Evolutionary conservation across 1,139 yeast species (phyloP).

Genomic region (Geotrichum histeridarum): DNA sequence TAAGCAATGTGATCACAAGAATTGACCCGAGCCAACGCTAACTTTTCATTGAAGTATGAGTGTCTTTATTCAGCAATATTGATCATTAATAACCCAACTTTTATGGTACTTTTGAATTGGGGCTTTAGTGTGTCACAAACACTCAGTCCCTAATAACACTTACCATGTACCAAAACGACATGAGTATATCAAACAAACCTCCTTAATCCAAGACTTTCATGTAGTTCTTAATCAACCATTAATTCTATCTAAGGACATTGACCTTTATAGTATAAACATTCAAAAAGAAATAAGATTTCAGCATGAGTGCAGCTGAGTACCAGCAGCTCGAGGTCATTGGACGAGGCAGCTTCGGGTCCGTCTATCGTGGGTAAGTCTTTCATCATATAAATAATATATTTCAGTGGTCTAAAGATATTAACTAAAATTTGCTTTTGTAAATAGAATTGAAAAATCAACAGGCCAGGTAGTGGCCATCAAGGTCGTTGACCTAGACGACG

Average conservation of each 20-base stretch:
- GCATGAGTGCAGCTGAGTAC: constrained; percentile 14
- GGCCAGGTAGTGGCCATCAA: constrained; percentile 65
- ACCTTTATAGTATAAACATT: neutral
- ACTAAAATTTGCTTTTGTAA: neutral
- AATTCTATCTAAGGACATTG: too few species aligned
- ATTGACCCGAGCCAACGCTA: too few species aligned
- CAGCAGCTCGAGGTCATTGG: constrained; percentile 69
- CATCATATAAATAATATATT: neutral
- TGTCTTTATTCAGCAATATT: too few species aligned
- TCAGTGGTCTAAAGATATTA: neutral
- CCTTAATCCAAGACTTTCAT: too few species aligned
- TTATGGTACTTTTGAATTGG: too few species aligned
- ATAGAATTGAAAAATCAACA: constrained; percentile 31
- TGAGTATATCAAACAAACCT: too few species aligned
- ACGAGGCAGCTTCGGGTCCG: constrained; percentile 94
- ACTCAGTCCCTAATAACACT: neutral
- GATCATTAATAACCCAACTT: too few species aligned
- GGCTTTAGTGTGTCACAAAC: too few species aligned
- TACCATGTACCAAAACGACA: neutral
- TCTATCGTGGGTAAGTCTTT: constrained; percentile 43
- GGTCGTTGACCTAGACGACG: constrained; percentile 62
- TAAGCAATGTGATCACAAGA: too few species aligned
- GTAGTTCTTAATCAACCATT: too few species aligned
- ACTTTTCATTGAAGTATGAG: too few species aligned
- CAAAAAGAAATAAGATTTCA: neutral